Percentiles rank a stretch among this genome's conserved stretches.
These are phyloP conservation scores for Austropuccinia psidii DNA, from an alignment of 1,284 basidiomycete species.

Conservation along the genomic window DNA sequence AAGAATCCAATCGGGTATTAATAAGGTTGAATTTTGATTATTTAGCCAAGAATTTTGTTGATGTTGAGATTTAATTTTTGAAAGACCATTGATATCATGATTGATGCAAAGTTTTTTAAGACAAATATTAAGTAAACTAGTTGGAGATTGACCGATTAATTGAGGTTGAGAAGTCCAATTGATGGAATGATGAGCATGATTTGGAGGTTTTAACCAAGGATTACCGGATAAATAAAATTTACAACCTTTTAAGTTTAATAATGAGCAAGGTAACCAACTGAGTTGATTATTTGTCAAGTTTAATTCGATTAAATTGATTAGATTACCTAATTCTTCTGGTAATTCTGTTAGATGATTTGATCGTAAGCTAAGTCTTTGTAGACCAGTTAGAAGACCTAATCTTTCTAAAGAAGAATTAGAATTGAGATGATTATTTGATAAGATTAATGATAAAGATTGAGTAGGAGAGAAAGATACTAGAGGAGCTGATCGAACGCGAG, in stretches of 20 bases:
- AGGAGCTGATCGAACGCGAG: not conserved
- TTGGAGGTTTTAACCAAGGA: conserved; percentile 6
- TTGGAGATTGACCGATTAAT: not conserved
- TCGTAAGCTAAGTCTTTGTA: not conserved
- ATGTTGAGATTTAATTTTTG: too few relatives aligned
- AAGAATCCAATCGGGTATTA: too few relatives aligned
- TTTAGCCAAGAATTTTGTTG: too few relatives aligned
- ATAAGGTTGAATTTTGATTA: too few relatives aligned
- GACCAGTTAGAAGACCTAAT: conserved; percentile 7
- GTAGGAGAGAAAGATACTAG: not conserved
- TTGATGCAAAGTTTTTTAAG: not conserved
- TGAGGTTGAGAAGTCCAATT: not conserved
- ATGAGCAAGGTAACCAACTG: not conserved
- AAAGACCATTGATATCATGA: not conserved
- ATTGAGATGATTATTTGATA: conserved; percentile 1
- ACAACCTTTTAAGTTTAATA: not conserved
- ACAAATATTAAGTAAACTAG: not conserved
- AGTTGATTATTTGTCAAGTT: conserved; percentile 1
- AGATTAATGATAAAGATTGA: not conserved
- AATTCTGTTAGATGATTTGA: conserved; percentile 3
- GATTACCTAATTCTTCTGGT: not conserved
- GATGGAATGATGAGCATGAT: not conserved
- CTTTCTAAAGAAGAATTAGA: not conserved
- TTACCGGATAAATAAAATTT: not conserved
- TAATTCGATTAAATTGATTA: not conserved